Conservation (phyloP, 78 protist species). For the Cavenderia fasciculata region DNA sequence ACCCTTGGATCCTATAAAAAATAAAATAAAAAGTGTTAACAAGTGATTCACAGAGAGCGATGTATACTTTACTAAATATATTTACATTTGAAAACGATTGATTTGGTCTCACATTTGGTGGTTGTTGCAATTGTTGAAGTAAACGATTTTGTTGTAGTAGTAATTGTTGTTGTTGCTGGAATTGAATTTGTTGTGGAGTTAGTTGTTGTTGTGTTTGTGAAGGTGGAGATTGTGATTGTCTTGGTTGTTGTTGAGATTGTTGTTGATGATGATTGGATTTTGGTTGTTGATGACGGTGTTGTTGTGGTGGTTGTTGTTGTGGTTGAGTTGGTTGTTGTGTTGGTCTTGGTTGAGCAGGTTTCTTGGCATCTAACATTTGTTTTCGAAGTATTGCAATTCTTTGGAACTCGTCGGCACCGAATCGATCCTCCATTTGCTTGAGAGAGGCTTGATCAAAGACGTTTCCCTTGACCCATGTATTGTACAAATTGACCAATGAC, state of each 20-base stretch:
- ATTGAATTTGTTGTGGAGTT: not conserved
- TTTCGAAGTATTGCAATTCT: not conserved
- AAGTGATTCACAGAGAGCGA: too few species aligned
- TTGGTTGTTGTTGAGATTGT: too few species aligned
- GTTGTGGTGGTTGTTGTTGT: not conserved
- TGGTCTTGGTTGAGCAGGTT: not conserved
- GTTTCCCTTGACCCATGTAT: slow-evolving; percentile 10
- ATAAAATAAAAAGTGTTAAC: too few species aligned
- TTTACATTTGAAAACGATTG: too few species aligned
- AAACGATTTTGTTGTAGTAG: not conserved
- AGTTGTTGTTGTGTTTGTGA: slow-evolving; percentile 10
- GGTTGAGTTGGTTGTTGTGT: not conserved
- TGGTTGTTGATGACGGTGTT: not conserved
- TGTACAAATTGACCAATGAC: slow-evolving; percentile 3
- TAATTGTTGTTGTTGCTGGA: not conserved
- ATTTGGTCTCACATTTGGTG: too few species aligned
- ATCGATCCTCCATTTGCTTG: not conserved
- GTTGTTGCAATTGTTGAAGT: not conserved
- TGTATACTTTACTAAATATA: too few species aligned
- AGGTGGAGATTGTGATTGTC: not conserved
- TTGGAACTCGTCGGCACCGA: not conserved
- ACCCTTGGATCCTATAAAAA: slow-evolving; percentile 22
- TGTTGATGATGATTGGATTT: not conserved
- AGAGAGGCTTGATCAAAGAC: not conserved
- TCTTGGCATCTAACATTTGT: not conserved